Percentiles rank a stretch among this genome's conserved stretches.
Evolutionary conservation across 441 rosid genomes (phyloP).

Genomic region (Adansonia gregorii): DNA sequence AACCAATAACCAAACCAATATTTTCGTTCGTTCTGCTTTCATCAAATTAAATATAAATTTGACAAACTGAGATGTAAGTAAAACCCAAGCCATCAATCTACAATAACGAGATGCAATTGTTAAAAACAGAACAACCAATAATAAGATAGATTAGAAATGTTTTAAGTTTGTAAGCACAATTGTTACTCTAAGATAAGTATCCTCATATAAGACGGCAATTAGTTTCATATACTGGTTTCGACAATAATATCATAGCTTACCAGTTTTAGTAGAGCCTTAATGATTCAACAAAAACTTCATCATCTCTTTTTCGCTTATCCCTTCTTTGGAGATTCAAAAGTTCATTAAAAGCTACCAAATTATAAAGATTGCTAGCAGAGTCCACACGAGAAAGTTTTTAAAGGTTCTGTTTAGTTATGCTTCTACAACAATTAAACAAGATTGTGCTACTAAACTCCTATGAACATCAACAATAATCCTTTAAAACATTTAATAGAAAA

Average conservation of each 20-base stretch:
- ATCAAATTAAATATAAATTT: too few relatives aligned
- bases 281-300: conserved; percentile 1
- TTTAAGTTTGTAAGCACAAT: too few relatives aligned
- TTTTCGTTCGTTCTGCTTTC: too few relatives aligned
- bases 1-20: too few relatives aligned
- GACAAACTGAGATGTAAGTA: too few relatives aligned
- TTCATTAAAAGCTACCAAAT: conserved; percentile 12
- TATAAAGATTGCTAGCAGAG: background rate
- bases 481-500: conserved; percentile 9
- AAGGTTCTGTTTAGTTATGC: background rate
- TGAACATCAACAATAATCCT: conserved; percentile 1
- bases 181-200: background rate
- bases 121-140: too few relatives aligned
- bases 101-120: too few relatives aligned
- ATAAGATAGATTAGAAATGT: too few relatives aligned
- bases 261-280: background rate
- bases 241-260: background rate
- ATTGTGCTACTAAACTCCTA: background rate
- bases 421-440: conserved; percentile 8
- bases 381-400: background rate
- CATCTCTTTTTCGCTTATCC: background rate
- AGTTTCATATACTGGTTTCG: background rate
- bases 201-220: background rate
- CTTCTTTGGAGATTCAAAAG: background rate
- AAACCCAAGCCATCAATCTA: too few relatives aligned